A percentile compares a stretch with the other conserved stretches of the same genome.
Conservation (phyloP, 1,284 basidiomycete genomes). For the Moniliella sp. region DNA sequence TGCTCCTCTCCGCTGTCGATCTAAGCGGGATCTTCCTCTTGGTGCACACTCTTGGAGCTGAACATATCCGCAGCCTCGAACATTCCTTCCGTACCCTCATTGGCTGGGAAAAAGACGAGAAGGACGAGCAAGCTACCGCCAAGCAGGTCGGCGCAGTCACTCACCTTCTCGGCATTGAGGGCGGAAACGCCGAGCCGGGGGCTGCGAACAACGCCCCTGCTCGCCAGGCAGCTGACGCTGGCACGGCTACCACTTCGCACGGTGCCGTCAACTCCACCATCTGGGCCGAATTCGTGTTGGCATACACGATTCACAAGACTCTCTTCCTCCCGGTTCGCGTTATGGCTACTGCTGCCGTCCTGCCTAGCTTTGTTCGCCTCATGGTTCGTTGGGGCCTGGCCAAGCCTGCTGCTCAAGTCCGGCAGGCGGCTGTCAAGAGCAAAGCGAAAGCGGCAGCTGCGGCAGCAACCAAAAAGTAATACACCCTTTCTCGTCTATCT, state of each 20-base stretch:
- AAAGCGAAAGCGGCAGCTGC: too few species aligned
- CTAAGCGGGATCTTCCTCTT: conserved; percentile 50
- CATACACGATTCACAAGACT: conserved; percentile 89
- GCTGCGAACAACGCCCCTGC: not conserved
- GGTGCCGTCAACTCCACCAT: conserved; percentile 30
- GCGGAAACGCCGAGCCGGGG: conserved; percentile 1
- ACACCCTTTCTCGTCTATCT: too few species aligned
- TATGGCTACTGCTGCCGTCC: conserved; percentile 65
- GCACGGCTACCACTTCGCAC: not conserved
- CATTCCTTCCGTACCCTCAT: conserved; percentile 37
- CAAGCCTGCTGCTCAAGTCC: conserved; percentile 1
- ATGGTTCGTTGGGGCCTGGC: conserved; percentile 43
- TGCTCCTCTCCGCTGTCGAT: conserved; percentile 14
- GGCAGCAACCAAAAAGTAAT: too few species aligned
- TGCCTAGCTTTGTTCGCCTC: conserved; percentile 63
- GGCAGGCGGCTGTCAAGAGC: conserved; percentile 1
- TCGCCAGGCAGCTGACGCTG: not conserved
- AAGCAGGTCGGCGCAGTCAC: conserved; percentile 2
- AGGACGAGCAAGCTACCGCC: conserved; percentile 3
- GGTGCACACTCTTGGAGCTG: conserved; percentile 69
- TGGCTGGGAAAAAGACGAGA: conserved; percentile 16
- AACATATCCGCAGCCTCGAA: conserved; percentile 55
- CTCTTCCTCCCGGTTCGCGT: conserved; percentile 70
- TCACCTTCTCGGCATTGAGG: not conserved
- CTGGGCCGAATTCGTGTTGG: conserved; percentile 73